A percentile compares a stretch with the other conserved stretches of the same genome.
Evolutionary conservation across 352 stramenopile genomes (phyloP).

Genomic region (Elongisporangium undulatum): DNA sequence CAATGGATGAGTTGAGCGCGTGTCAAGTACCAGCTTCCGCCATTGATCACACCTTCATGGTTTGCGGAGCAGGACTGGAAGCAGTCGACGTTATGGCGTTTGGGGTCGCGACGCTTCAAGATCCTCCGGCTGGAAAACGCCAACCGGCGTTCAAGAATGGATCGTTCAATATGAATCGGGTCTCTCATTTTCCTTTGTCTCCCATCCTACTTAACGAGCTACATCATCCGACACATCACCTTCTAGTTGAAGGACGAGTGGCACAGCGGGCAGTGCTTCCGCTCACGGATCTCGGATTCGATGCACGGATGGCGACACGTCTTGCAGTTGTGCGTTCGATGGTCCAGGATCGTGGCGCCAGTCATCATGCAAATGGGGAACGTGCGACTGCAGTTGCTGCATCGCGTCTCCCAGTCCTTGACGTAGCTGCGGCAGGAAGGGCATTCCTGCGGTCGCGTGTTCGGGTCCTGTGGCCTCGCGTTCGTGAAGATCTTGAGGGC

Average conservation of each 20-base stretch:
- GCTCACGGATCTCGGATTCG: conserved; percentile 75
- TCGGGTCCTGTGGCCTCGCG: conserved; percentile 69
- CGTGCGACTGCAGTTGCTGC: conserved; percentile 63
- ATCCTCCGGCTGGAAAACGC: background rate
- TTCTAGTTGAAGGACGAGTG: conserved; percentile 41
- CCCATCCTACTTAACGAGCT: no score
- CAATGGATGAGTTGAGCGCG: background rate
- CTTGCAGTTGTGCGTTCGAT: conserved; percentile 77
- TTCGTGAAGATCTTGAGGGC: conserved; percentile 87
- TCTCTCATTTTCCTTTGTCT: no score
- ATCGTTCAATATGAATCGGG: no score
- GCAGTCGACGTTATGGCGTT: background rate
- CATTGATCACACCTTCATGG: background rate
- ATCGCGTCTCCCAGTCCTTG: conserved; percentile 86
- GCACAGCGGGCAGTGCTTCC: conserved; percentile 88
- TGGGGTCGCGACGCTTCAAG: background rate
- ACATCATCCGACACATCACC: background rate
- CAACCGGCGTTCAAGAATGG: background rate
- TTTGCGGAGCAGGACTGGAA: background rate
- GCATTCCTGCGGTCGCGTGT: conserved; percentile 75
- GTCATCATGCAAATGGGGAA: conserved; percentile 82
- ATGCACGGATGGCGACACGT: conserved; percentile 86
- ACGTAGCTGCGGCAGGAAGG: conserved; percentile 75
- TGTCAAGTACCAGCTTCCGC: background rate
- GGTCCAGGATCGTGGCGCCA: conserved; percentile 64